Conservation (phyloP, 352 stramenopile genomes). For the Phytopythium kandeliae region DNA sequence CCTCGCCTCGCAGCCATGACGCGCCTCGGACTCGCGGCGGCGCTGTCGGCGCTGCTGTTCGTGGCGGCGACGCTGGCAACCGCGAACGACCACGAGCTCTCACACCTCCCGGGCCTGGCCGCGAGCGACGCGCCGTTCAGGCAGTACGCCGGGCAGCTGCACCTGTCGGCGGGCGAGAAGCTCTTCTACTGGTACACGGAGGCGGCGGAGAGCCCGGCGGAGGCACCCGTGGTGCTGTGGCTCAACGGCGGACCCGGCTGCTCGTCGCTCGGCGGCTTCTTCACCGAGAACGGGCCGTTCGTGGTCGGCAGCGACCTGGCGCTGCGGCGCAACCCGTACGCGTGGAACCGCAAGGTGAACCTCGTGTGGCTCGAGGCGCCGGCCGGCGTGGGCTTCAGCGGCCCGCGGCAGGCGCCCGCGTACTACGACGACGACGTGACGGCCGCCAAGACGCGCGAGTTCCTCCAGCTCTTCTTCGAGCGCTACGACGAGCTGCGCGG, state of each 20-base stretch:
- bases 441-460: slow-evolving; percentile 41
- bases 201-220: slow-evolving; percentile 32
- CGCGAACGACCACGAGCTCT: slow-evolving; percentile 34
- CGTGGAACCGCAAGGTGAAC: slow-evolving; percentile 86
- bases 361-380: slow-evolving; percentile 90
- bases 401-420: slow-evolving; percentile 27
- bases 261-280: slow-evolving; percentile 78
- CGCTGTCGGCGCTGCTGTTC: slow-evolving; percentile 6
- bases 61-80: slow-evolving; percentile 5
- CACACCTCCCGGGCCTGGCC: slow-evolving; percentile 42
- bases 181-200: slow-evolving; percentile 77
- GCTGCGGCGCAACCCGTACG: slow-evolving; percentile 70
- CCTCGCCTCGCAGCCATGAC: background rate
- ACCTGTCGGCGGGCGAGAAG: slow-evolving; percentile 43
- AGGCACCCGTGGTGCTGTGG: slow-evolving; percentile 86
- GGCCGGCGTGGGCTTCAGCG: slow-evolving; percentile 82
- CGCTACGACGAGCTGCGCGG: slow-evolving; percentile 62
- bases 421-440: slow-evolving; percentile 69
- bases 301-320: slow-evolving; percentile 40
- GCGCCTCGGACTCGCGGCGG: slow-evolving; percentile 13
- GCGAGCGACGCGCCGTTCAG: slow-evolving; percentile 37
- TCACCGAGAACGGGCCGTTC: slow-evolving; percentile 78
- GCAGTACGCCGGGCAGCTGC: slow-evolving; percentile 57
- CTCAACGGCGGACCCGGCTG: slow-evolving; percentile 91
- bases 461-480: slow-evolving; percentile 71